Base-by-base conservation (phyloP, 306 rosid species). In the Sphenostylis stenocarpa region DNA sequence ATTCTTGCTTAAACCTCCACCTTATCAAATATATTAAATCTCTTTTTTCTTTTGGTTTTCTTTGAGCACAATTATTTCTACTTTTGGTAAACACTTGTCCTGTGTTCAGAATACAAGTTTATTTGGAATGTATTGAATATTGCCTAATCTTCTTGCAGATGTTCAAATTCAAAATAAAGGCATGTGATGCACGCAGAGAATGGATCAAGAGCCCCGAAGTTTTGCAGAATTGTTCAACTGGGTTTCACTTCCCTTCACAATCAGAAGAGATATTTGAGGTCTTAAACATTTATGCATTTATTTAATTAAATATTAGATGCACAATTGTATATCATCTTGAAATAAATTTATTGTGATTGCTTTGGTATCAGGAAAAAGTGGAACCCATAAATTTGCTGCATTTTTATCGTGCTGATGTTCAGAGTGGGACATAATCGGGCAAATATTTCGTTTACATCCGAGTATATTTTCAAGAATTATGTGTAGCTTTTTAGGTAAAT, bases 201-300 rank as follows among this genome's bases (percentile, higher is more conserved):
- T 94, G 97, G 97, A 90, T 90, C 82, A 85, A 80, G 82, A 94
- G 86, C 64, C 94, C 98, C 20, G 98, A 94, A 82, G 73, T 82
- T 26, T 73, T 90, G 86, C 84, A 78, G 72, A 94, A 90, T 79
- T 91, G 98, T 82, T 94, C 98, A 16, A 87, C 84, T 6, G 98
- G 98, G 38, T 88, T 94, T 83, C 87, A 81, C 68, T 91, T 94
- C 77, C 95, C 96, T 52, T 65, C 73, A 19, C 74, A 84, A 66
- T 55, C 72, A 26, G 88, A 78, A 53, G 90, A 78, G 75, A 83
- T 73, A 55, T 39, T 78, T 41, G 90, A 91, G 96, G 98, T 94
- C 34, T 67, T 47, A 28, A 49, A 10, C 52, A 49, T 67, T 60
- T 78, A 34, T 72, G 9, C 45, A 61, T 68, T 15, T 19, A 3